Evolutionary conservation across 2,329 filamentous ascomycete species (phyloP), one percentile per base, ranked within the genome.

Genomic region (Arthrobotrys megalospora): DNA sequence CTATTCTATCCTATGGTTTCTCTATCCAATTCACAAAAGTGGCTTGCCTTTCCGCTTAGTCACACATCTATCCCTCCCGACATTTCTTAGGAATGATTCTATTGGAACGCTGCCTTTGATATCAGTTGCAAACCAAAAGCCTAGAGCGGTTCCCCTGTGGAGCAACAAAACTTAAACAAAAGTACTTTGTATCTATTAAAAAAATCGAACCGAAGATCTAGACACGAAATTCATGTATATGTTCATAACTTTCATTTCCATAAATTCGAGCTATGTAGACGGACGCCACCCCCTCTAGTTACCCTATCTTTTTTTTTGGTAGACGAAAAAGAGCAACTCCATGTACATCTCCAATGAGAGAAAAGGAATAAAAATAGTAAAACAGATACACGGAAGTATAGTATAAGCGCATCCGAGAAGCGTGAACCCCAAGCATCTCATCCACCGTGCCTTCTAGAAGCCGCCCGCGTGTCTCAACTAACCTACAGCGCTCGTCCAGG

Each of bases 191-290:
- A 45, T 3, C n/a, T 45, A 16, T 16, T 6, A 45, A 45, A 45
- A 45, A 45, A 45, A 16, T 45, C 5, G 10, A 45, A 45, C 11
- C n/a, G n/a, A 45, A 16, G n/a, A 45, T 45, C 2, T 45, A 14
- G 41, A 45, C 2, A n/a, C 21, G 41, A 36, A 48, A 58, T 68
- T 43, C 43, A 48, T 36, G 36, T 28, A 24, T 16, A 1, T 3
- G 47, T 52, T 72, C 48, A 58, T 64, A 38, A 53, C 14, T 21
- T 62, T 63, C 34, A 50, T 64, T 65, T 73, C 65, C 60, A 73
- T 41, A 16, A 71, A 73, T 65, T 43, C 60, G 34, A 55, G 45
- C 68, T 71, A 71, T 65, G 68, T 72, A 72, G 48, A 72, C 60
- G 43, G 60, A 73, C 60, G 60, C 60, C 60, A 65, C 38, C 60